Percentiles rank a stretch among this genome's conserved stretches.
phyloP scores from a whole-genome alignment of 768 basidiomycete genomes.

The Lepiota brunneoincarnata region DNA sequence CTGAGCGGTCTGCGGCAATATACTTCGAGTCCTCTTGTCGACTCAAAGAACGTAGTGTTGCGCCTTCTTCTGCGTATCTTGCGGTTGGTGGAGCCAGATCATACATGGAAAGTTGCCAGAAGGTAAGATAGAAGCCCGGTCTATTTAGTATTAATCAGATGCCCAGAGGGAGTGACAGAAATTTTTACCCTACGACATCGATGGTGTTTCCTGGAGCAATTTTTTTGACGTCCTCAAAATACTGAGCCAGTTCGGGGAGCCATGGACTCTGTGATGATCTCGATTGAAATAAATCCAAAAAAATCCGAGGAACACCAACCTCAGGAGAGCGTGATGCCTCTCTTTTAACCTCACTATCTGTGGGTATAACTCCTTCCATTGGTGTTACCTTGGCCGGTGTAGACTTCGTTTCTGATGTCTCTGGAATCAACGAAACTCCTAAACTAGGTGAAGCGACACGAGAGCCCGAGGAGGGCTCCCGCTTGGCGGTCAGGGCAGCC shows the following conservation, averaged over 20 bases:
- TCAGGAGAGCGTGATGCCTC: conserved; percentile 7
- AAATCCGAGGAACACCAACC: not conserved
- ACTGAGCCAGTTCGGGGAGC: conserved; percentile 67
- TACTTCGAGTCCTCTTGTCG: conserved; percentile 67
- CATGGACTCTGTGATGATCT: conserved; percentile 60
- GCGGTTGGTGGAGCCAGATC: conserved; percentile 78
- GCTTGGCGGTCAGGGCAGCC: conserved; percentile 74
- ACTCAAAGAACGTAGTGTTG: conserved; percentile 56
- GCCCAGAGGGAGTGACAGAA: not conserved
- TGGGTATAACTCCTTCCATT: conserved; percentile 50
- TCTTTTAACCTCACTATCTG: not conserved
- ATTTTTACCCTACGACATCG: conserved; percentile 68
- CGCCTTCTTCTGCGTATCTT: conserved; percentile 78
- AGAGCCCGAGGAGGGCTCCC: conserved; percentile 59
- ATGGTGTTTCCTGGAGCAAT: conserved; percentile 65
- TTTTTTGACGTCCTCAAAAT: conserved; percentile 75
- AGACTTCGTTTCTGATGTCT: conserved; percentile 27
- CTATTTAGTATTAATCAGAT: conserved; percentile 36
- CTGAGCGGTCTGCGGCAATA: conserved; percentile 66
- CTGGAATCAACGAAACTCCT: conserved; percentile 22
- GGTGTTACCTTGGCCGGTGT: conserved; percentile 30
- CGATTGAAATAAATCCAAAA: not conserved
- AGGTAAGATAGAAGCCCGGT: conserved; percentile 90
- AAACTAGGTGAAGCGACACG: conserved; percentile 64
- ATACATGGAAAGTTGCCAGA: conserved; percentile 94